Percentiles rank a stretch among this genome's conserved stretches.
phyloP scores from a whole-genome alignment of 495 filamentous ascomycete species.

The Evernia prunastri region DNA sequence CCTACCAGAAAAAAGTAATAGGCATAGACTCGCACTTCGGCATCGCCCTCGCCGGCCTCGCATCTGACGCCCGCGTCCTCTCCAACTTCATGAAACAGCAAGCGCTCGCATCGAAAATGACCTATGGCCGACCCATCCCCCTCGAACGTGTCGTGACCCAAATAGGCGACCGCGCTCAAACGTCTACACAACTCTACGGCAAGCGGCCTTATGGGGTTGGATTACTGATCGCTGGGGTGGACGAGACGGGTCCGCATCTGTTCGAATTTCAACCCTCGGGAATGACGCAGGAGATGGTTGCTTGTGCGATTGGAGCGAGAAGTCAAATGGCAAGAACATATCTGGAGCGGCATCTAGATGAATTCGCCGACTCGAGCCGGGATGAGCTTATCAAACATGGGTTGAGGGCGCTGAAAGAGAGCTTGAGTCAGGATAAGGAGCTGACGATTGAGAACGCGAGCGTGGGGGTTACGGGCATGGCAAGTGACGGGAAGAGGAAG shows the following conservation, averaged over 20 bases:
- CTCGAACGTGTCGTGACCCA: slow-evolving; percentile 78
- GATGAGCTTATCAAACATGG: slow-evolving; percentile 91
- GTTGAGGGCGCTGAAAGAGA: slow-evolving; percentile 87
- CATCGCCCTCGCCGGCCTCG: slow-evolving; percentile 91
- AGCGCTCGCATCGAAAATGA: slow-evolving; percentile 88
- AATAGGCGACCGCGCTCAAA: slow-evolving; percentile 94
- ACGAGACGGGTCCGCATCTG: slow-evolving; percentile 86
- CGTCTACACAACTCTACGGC: slow-evolving; percentile 96
- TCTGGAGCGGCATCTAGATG: slow-evolving; percentile 81
- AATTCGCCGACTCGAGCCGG: slow-evolving; percentile 61
- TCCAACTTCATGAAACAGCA: slow-evolving; percentile 99
- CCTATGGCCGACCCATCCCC: slow-evolving; percentile 87
- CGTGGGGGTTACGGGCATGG: slow-evolving; percentile 70
- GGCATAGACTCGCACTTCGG: slow-evolving; percentile 92
- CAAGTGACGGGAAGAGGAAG: slow-evolving; percentile 40
- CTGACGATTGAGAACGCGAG: slow-evolving; percentile 94
- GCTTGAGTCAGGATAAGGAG: slow-evolving; percentile 92
- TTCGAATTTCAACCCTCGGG: slow-evolving; percentile 98
- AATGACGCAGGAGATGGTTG: slow-evolving; percentile 93
- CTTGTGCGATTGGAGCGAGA: slow-evolving; percentile 89
- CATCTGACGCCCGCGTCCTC: slow-evolving; percentile 96
- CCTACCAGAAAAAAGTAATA: slow-evolving; percentile 99
- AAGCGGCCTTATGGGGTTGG: slow-evolving; percentile 96
- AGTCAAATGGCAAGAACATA: slow-evolving; percentile 97
- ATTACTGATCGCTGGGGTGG: slow-evolving; percentile 85